Percentiles rank a stretch among this genome's conserved stretches.
Conservation (phyloP, 371 early-diverging fungal species). For the Mucor plumbeus region DNA sequence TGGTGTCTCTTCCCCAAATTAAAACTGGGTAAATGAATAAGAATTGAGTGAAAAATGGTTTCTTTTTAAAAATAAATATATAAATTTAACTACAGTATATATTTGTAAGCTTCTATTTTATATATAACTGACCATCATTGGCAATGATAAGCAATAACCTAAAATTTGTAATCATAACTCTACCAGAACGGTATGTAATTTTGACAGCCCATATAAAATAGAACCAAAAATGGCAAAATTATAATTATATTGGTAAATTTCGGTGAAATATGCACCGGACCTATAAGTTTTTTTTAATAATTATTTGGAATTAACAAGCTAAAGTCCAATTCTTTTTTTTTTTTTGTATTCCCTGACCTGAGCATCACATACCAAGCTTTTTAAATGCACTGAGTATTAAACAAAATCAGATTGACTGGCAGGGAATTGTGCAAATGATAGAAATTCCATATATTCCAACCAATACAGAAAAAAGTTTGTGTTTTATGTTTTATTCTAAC, state of each 20-base stretch:
- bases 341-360: slow-evolving; percentile 2
- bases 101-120: not conserved
- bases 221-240: not conserved
- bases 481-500: too few relatives aligned
- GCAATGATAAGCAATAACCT: not conserved
- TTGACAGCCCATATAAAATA: not conserved
- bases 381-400: not conserved
- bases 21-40: slow-evolving; percentile 1
- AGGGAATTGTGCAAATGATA: not conserved
- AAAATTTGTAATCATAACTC: not conserved
- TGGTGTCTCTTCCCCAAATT: too few relatives aligned
- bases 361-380: not conserved
- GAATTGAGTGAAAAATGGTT: not conserved
- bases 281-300: not conserved
- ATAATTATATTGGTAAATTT: not conserved
- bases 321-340: not conserved
- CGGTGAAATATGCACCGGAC: not conserved
- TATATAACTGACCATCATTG: not conserved
- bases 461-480: not conserved
- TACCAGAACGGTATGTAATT: not conserved
- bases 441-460: not conserved
- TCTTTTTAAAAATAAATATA: too few relatives aligned
- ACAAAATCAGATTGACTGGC: not conserved
- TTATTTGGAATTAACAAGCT: not conserved
- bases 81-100: not conserved